Evolutionary conservation across 257 asterid genomes (phyloP), one percentile per base, ranked within the genome.

Genomic region (Solanum raphanifolium): DNA sequence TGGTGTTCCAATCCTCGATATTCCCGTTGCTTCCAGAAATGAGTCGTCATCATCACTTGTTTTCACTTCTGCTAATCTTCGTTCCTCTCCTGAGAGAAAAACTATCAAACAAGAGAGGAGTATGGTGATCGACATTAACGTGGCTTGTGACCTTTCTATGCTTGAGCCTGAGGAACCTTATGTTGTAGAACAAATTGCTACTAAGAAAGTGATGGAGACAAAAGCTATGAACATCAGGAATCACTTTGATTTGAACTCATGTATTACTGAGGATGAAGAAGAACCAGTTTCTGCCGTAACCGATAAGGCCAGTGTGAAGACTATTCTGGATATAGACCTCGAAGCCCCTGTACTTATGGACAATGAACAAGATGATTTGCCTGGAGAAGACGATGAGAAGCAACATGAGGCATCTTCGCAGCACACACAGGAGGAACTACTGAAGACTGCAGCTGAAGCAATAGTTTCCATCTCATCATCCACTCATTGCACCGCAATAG

Each of bases 241-340:
- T 88, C 88, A 31, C 88, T 90, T 97, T 75, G 99, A 97, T 90
- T 92, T 97, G 95, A 97, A 97, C 89, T 92, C 96, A 46, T 90
- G 95, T 85, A 81, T 93, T 41, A 87, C 91, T 15, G 98, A 95
- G 89, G 94, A 91, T 85, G 98, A 95, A 90, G 95, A 92, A 76
- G 95, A 92, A 76, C 90, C 88, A 21, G 34, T 91, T n/a, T 91
- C 93, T 34, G 90, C 88, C 68, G 94, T 88, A 87, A 92, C 89
- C 90, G 87, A 88, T 83, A 86, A 58, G 71, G 83, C 71, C 52
- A 86, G 60, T 10, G 88, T 41, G 83, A 92, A 92, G 92, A 76
- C 83, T 58, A 34, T 89, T 27, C 74, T 91, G 72, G 98, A 92
- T 46, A 94, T 95, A 85, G 95, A 96, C 88, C 91, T 96, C 75